A percentile compares a stretch with the other conserved stretches of the same genome.
These are phyloP conservation scores for Pseudogymnoascus verrucosus DNA, from an alignment of 2,329 filamentous ascomycete species.

Conservation along the genomic window DNA sequence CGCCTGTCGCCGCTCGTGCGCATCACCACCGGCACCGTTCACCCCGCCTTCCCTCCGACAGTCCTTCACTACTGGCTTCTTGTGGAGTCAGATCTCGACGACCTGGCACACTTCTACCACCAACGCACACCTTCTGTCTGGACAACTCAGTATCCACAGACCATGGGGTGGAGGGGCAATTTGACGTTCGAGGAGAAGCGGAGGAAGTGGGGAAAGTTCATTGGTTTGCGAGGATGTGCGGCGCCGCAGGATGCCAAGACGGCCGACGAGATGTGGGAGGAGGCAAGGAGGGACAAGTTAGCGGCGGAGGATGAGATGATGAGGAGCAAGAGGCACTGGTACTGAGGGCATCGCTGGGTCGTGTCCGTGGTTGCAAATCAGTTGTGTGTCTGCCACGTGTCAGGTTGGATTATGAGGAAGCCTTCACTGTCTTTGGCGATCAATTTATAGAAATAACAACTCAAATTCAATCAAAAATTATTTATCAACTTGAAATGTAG, in stretches of 20 bases:
- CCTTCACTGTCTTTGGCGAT: not conserved
- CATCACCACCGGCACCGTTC: constrained; percentile 51
- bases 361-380: not conserved
- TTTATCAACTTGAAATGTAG: not conserved
- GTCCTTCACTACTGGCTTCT: constrained; percentile 68
- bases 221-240: constrained; percentile 59
- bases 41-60: constrained; percentile 56
- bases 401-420: not conserved
- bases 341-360: not conserved
- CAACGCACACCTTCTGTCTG: constrained; percentile 52
- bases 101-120: constrained; percentile 64
- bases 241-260: constrained; percentile 32
- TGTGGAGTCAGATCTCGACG: constrained; percentile 62
- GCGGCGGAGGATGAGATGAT: constrained; percentile 4
- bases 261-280: constrained; percentile 32
- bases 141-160: constrained; percentile 56
- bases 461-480: constrained; percentile 4
- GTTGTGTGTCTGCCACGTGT: not conserved
- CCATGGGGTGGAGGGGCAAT: constrained; percentile 52
- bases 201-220: constrained; percentile 64
- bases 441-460: not conserved
- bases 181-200: constrained; percentile 55
- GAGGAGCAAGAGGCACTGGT: not conserved
- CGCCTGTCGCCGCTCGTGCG: constrained; percentile 60
- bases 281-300: constrained; percentile 22